Evolutionary conservation across 2,329 filamentous ascomycete genomes (phyloP), one percentile per base, ranked within the genome.

Genomic region (Aureobasidium leucospermi): DNA sequence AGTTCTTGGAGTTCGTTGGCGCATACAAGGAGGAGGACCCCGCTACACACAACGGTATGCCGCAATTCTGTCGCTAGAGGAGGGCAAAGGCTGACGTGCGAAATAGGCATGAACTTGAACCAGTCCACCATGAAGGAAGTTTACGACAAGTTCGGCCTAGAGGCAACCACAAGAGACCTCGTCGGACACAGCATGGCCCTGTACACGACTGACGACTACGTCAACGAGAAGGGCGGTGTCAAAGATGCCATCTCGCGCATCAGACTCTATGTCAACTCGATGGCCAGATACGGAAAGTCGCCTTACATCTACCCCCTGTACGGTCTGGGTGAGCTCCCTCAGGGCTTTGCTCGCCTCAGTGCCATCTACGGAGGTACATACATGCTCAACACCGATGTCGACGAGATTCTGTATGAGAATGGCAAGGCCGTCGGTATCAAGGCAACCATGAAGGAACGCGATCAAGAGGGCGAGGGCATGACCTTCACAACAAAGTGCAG

Each of bases 241-340:
- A 85, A 88, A 67, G 91, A 96, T 73, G 85, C 89, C 60, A 89
- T 99, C 68, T 85, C 93, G 76, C 90, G 93, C 68, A 96, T 99
- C 74, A 85, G 90, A 66, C 83, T 99, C 48, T 99, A 99, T 76
- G 95, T 93, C 67, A 96, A 96, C 83, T 96, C 92, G 32, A 96
- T 99, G 77, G 90, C 92, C 56, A 86, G 93, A 64, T 97, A 97
- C 76, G 94, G 94, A 76, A 97, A 96, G 78, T 97, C 92, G 11
- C 95, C 94, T 47, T 99, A 97, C 81, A 97, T 99, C 79, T 99
- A 99, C 81, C 95, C 94, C 51, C 86, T 97, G 34, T 99, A 99
- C 78, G 94, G 94, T 63, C 85, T 99, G 52, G 94, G 89, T 73
- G 94, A 99, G 79, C 87, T 99, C 60, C 95, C 94, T 38, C 94